These are phyloP conservation scores for Vitis hybrid DNA, from an alignment of 177 flowering plant genomes.

Conservation along the genomic window DNA sequence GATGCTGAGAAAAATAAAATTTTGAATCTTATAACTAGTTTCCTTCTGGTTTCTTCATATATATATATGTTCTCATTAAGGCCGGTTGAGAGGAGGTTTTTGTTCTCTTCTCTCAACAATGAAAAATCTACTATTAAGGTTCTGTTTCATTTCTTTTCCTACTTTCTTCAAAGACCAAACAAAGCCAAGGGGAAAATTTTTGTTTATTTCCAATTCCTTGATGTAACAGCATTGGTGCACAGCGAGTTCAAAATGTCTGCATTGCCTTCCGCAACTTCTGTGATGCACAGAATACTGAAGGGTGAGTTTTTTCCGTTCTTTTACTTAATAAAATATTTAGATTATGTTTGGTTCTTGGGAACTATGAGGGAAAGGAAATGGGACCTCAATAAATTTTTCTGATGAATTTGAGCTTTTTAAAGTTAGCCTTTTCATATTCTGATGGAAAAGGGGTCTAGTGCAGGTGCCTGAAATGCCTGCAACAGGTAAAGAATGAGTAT, in stretches of 20 bases:
- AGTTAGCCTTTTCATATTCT: neutral
- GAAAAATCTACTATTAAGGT: neutral
- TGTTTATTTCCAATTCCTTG: neutral
- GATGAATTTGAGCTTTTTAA: neutral
- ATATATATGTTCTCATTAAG: neutral
- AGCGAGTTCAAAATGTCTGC: constrained; percentile 41
- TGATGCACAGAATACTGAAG: constrained; percentile 37
- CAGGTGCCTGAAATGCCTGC: constrained; percentile 41
- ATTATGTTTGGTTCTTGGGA: neutral
- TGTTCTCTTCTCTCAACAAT: neutral
- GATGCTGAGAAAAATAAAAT: too few species aligned
- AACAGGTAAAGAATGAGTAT: constrained; percentile 40
- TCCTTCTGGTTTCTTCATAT: neutral
- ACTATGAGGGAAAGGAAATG: neutral
- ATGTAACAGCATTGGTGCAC: constrained; percentile 45
- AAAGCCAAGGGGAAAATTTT: too few species aligned
- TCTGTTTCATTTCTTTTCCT: neutral
- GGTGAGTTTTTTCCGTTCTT: constrained; percentile 21
- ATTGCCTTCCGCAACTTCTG: constrained; percentile 38
- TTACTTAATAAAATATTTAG: neutral
- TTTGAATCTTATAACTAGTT: neutral
- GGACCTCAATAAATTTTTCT: too few species aligned
- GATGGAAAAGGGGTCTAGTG: neutral
- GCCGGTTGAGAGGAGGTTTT: neutral
- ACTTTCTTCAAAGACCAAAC: neutral